Conservation (phyloP, 768 basidiomycete genomes). For the Phlebiopsis gigantea region DNA sequence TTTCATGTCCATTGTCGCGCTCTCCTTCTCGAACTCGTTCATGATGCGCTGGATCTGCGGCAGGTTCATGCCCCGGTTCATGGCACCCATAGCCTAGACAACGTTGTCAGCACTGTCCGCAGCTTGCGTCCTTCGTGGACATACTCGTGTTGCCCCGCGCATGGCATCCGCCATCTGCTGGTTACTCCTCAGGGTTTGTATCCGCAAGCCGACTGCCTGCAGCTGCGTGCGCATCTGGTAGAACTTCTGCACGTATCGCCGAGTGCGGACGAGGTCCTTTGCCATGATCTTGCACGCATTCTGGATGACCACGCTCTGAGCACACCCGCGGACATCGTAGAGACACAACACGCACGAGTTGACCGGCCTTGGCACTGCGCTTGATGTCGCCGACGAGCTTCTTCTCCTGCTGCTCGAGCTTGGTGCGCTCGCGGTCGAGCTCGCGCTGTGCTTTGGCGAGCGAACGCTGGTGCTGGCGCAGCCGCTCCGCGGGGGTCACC, state of each 20-base stretch:
- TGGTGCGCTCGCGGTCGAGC: conserved; percentile 90
- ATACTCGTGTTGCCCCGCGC: conserved; percentile 92
- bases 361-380: conserved; percentile 92
- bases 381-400: conserved; percentile 94
- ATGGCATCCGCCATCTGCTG: conserved; percentile 99
- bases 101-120: conserved; percentile 2
- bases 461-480: conserved; percentile 94
- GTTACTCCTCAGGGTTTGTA: conserved; percentile 94
- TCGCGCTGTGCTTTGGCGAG: conserved; percentile 97
- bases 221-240: conserved; percentile 98
- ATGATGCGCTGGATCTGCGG: conserved; percentile 94
- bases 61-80: conserved; percentile 95
- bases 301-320: conserved; percentile 38
- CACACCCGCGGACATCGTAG: background rate
- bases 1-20: conserved; percentile 99
- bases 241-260: conserved; percentile 96
- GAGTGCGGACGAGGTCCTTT: conserved; percentile 94
- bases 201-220: conserved; percentile 90
- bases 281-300: conserved; percentile 99
- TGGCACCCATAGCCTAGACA: conserved; percentile 89
- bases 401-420: conserved; percentile 96
- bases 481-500: conserved; percentile 92
- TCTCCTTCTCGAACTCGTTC: conserved; percentile 98
- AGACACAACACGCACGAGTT: conserved; percentile 58
- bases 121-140: conserved; percentile 23